Evolutionary conservation across 2,329 filamentous ascomycete species (phyloP).

Genomic region (Blastomyces emzantsi): DNA sequence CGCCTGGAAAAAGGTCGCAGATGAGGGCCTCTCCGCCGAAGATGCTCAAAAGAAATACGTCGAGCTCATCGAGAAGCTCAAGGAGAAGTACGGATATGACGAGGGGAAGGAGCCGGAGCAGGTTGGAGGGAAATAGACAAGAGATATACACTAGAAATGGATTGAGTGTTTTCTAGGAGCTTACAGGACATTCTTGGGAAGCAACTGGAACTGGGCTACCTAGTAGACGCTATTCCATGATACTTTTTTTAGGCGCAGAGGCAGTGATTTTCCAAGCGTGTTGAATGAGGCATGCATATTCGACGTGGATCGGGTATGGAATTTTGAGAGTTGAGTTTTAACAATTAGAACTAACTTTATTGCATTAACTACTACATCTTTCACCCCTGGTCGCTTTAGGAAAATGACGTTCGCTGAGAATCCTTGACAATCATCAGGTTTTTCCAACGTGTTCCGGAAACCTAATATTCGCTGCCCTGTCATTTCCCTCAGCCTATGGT

Average conservation of each 20-base stretch:
- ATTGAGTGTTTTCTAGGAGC: not conserved
- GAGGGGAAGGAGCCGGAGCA: constrained; percentile 17
- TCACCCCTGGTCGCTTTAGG: not conserved
- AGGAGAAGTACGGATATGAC: constrained; percentile 52
- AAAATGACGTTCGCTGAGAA: too few relatives aligned
- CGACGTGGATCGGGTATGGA: not conserved
- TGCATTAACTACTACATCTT: not conserved
- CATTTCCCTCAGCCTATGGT: not conserved
- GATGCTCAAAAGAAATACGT: constrained; percentile 72
- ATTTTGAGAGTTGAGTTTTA: not conserved
- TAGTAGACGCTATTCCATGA: not conserved
- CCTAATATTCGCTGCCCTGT: not conserved
- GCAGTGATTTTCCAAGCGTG: not conserved
- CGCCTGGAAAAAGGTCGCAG: constrained; percentile 63
- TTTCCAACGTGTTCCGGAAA: not conserved
- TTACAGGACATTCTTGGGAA: not conserved
- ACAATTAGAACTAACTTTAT: not conserved
- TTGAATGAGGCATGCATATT: not conserved
- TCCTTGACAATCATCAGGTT: not conserved
- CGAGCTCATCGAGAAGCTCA: constrained; percentile 60
- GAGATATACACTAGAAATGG: not conserved
- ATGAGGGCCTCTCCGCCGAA: constrained; percentile 53
- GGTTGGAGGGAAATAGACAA: constrained; percentile 15
- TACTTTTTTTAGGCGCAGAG: not conserved
- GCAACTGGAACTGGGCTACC: not conserved